Base-by-base conservation (phyloP, 2,329 filamentous ascomycete species). In the Penicillium hesseltinei region DNA sequence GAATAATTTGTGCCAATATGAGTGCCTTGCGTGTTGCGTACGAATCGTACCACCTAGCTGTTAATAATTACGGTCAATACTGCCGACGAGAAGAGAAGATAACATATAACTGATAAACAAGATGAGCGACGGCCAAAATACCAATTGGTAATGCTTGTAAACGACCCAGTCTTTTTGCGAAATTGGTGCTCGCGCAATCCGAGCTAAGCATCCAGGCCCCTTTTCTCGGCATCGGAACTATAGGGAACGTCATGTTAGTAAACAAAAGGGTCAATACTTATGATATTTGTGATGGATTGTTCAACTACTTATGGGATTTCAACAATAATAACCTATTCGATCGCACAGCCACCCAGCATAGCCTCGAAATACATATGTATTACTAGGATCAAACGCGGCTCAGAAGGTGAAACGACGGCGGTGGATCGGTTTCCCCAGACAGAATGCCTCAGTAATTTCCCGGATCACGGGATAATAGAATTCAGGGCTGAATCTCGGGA, bases 361-460 rank as follows among this genome's bases (percentile, higher is more conserved):
- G 52, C 49, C 59, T 51, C n/a, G 13, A 33, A 43, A 45, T 19
- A 21, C 21, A 21, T 21, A 3, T 21, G 21, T 21, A 23, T 50
- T 47, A 55, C 53, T 44, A 57, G 57, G 53, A 44, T 54, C 57
- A 46, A 53, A 56, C 42, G 54, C 42, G 54, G 49, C 54, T 53
- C 45, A 55, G 38, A 29, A 43, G 50, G 40, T 53, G 54, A 63
- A 58, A 57, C 59, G 33, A 31, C 54, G 54, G 59, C 13, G 44
- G 54, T 33, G 46, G 40, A 53, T 56, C 49, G 42, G 42, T 47
- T 56, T 56, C 54, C 54, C 49, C 54, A 21, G 54, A 56, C 31
- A 53, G 42, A 47, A 53, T 5, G 11, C 21, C 40, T 40, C 45
- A 42, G 19, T 39, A 46, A 56, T 36, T 42, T 25, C 23, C 54